These are phyloP conservation scores for Phytophthora capsici DNA, from an alignment of 352 stramenopile genomes.

Conservation along the genomic window DNA sequence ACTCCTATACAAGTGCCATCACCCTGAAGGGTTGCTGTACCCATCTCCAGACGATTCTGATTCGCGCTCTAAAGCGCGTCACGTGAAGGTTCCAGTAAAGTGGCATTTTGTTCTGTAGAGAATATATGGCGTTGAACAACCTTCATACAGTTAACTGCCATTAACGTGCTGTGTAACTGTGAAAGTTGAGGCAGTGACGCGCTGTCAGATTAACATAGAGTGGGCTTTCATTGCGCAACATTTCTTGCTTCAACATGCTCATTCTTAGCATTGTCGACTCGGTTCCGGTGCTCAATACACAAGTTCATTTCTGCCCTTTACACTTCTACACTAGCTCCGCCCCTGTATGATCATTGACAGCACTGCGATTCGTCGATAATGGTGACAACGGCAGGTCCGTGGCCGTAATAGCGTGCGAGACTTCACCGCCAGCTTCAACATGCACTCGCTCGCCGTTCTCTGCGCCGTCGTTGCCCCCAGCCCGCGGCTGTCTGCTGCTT, in stretches of 20 bases:
- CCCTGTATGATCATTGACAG: background rate
- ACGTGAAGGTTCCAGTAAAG: too few species aligned
- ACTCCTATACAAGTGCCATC: conserved; percentile 4
- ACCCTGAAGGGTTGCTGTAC: conserved; percentile 20
- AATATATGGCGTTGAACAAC: too few species aligned
- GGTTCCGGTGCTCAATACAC: conserved; percentile 1
- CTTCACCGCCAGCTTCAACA: conserved; percentile 20
- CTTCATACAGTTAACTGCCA: too few species aligned
- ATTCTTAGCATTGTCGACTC: background rate
- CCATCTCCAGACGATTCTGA: conserved; percentile 16
- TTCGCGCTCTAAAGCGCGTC: too few species aligned
- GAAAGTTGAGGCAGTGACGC: background rate
- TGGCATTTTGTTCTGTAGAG: too few species aligned
- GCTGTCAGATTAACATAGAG: background rate
- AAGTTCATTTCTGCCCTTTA: conserved; percentile 2
- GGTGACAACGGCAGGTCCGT: conserved; percentile 24
- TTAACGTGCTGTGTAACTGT: too few species aligned
- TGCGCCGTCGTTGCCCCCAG: conserved; percentile 1
- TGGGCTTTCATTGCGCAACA: conserved; percentile 1
- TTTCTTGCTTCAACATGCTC: conserved; percentile 5
- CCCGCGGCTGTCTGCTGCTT: conserved; percentile 16
- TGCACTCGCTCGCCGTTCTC: conserved; percentile 17
- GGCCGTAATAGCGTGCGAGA: conserved; percentile 20
- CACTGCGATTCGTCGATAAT: background rate
- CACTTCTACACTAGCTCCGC: conserved; percentile 17